Evolutionary conservation across 306 rosid genomes (phyloP).

Genomic region (Oxytropis ochrocephala): DNA sequence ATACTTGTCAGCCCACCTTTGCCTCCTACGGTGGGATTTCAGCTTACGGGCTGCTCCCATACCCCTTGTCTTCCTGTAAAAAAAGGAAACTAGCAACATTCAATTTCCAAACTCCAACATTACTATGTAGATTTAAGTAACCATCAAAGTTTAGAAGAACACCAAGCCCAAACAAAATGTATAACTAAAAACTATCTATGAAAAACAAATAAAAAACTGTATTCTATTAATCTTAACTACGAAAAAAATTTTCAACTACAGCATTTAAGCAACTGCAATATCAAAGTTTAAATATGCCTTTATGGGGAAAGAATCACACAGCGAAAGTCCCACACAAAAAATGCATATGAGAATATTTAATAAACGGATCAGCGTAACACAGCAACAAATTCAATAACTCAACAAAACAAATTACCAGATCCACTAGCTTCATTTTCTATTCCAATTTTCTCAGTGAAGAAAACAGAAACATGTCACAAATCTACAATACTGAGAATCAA

Average conservation of each 20-base stretch:
- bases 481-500: background rate
- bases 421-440: background rate
- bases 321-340: background rate
- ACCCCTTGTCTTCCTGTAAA: constrained; percentile 60
- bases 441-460: background rate
- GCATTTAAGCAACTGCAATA: background rate
- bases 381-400: background rate
- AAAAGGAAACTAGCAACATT: background rate
- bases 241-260: background rate
- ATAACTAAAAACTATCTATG: background rate
- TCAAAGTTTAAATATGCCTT: background rate
- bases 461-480: background rate
- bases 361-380: background rate
- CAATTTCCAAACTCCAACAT: background rate
- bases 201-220: background rate
- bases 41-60: constrained; percentile 74
- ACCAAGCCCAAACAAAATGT: background rate
- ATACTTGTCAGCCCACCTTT: constrained; percentile 66
- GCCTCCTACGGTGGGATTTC: constrained; percentile 56
- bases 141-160: background rate
- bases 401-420: background rate
- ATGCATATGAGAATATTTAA: background rate
- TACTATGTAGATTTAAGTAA: background rate
- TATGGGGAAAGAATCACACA: background rate
- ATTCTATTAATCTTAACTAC: background rate